Base-by-base conservation (phyloP, 768 basidiomycete genomes). In the Tulasnella sp. region DNA sequence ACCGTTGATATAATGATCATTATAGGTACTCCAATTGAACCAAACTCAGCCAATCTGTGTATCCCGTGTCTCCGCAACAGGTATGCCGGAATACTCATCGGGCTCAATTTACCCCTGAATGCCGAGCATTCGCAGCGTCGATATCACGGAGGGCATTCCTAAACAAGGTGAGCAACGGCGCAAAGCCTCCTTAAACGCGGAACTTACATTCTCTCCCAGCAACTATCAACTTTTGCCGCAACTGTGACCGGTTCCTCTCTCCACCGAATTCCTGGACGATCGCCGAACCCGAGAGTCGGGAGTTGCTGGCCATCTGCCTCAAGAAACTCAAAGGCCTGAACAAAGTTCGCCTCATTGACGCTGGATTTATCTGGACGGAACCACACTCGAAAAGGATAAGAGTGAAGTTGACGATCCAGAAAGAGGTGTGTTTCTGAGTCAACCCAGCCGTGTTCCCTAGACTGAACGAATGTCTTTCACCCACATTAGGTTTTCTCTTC, bases 291-390 rank as follows among this genome's bases (percentile, higher is more conserved):
- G 97, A 99, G 83, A 96, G 94, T 0, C 83, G 96, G 68, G 95
- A 98, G 78, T 84, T 99, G 32, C 85, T 99, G 37, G 92, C 96
- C 3, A 89, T 98, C 72, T 98, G 97, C 80, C 82, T 99, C 73
- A 93, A 92, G 79, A 96, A 95, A 80, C 87, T 98, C 77, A 96
- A 95, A 78, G 95, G 95, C 2, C 83, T 98, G 29, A 90, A 88
- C 77, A 95, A 94, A 83, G 94, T 98, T 34, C 91, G 96, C 65
- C 81, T 99, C 52, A 95, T 97, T n/a, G 96, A 98, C 75, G 97
- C 97, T 1, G 92, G 94, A 75, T 98, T 98, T 80, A 94, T 98
- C 77, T 99, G 97, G 97, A 99, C 97, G 26, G 97, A 99, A 78
- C 97, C 97, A 2, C 96, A 99, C 81, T 95, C 92, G 42, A 95